Percentiles rank a stretch among this genome's conserved stretches.
These are phyloP conservation scores for Cystofilobasidium macerans DNA, from an alignment of 768 basidiomycete species.

Conservation along the genomic window DNA sequence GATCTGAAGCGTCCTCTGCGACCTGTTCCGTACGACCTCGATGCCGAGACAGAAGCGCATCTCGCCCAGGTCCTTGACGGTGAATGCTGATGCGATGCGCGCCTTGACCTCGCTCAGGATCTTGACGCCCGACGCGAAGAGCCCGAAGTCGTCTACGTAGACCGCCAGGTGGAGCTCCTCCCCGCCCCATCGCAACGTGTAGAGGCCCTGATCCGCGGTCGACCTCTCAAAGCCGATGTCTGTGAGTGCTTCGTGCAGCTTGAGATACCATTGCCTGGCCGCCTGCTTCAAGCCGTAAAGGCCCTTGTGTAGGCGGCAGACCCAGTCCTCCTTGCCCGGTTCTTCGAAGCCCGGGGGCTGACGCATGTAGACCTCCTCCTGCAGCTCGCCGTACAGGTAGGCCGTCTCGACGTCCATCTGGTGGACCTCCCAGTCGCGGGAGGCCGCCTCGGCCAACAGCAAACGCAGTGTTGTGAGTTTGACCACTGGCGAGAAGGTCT, in stretches of 20 bases:
- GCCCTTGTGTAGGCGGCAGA: conserved; percentile 15
- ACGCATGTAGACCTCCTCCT: conserved; percentile 42
- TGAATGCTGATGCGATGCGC: not conserved
- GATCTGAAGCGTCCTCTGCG: not conserved
- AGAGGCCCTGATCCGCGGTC: conserved; percentile 4
- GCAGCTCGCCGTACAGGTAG: conserved; percentile 30
- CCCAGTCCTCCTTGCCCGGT: conserved; percentile 5
- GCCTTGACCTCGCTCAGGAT: conserved; percentile 14
- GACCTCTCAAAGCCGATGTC: conserved; percentile 11
- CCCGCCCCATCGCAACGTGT: not conserved
- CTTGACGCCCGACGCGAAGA: conserved; percentile 4
- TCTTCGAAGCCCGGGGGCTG: conserved; percentile 26
- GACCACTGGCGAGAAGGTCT: conserved; percentile 34
- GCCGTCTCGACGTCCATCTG: conserved; percentile 32
- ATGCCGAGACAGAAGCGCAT: conserved; percentile 18
- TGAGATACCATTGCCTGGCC: conserved; percentile 20
- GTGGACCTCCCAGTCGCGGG: conserved; percentile 39
- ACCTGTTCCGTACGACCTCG: conserved; percentile 12
- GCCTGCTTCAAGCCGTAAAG: conserved; percentile 27
- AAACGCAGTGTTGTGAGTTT: conserved; percentile 36
- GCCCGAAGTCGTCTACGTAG: conserved; percentile 25
- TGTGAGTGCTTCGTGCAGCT: conserved; percentile 1
- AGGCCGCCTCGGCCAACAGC: conserved; percentile 40
- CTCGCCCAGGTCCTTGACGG: conserved; percentile 19
- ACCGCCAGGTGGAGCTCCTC: conserved; percentile 3